Evolutionary conservation across 495 filamentous ascomycete species (phyloP).

Genomic region (Lichenothelia convexa): DNA sequence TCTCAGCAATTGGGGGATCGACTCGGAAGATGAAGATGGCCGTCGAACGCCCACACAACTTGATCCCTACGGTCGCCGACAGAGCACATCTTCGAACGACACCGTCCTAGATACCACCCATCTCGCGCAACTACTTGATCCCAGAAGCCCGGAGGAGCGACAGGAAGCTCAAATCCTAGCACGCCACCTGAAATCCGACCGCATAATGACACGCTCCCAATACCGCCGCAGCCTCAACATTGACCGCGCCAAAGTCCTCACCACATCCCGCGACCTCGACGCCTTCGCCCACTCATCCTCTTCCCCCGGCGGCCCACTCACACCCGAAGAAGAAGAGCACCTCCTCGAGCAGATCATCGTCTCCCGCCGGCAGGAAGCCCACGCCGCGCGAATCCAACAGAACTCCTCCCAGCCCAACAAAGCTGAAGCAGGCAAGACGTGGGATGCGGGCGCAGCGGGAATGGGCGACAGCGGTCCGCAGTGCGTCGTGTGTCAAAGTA

Average conservation of each 20-base stretch:
- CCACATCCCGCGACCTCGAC: conserved; percentile 25
- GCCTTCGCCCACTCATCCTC: conserved; percentile 5
- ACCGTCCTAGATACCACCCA: conserved; percentile 43
- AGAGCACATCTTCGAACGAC: conserved; percentile 37
- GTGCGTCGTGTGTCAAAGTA: conserved; percentile 83
- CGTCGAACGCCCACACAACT: conserved; percentile 59
- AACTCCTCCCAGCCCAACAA: conserved; percentile 6
- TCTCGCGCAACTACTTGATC: conserved; percentile 70
- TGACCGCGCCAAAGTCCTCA: conserved; percentile 47
- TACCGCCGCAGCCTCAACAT: conserved; percentile 47
- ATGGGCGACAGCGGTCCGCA: conserved; percentile 61
- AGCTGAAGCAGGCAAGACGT: conserved; percentile 26
- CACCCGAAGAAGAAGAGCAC: conserved; percentile 55
- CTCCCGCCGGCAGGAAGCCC: conserved; percentile 6
- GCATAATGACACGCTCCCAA: conserved; percentile 64
- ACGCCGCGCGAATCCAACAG: conserved; percentile 27
- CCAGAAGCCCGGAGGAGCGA: conserved; percentile 54
- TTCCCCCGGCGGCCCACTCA: conserved; percentile 23
- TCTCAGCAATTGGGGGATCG: conserved; percentile 24
- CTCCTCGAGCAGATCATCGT: conserved; percentile 73
- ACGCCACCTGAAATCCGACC: conserved; percentile 49
- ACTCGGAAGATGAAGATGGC: conserved; percentile 31
- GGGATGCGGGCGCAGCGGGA: conserved; percentile 49
- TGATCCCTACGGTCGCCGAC: conserved; percentile 20
- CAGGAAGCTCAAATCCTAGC: conserved; percentile 69